Evolutionary conservation across 2,329 filamentous ascomycete species (phyloP), one percentile per base, ranked within the genome.

Genomic region (Boeremia exigua): DNA sequence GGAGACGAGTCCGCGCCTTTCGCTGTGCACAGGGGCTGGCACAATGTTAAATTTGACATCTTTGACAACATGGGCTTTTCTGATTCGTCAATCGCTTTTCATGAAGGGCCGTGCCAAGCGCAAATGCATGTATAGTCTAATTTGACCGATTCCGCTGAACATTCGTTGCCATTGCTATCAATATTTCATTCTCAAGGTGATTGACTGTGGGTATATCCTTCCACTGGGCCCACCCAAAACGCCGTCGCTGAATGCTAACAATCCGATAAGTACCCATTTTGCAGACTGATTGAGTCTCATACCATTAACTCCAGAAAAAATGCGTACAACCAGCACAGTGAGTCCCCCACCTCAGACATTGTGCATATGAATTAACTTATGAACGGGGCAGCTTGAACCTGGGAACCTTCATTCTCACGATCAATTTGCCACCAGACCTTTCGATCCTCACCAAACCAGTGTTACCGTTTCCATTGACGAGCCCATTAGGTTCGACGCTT

Each of bases 241-340:
- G 66, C 66, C 66, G 30, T 63, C 64, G 66, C 66, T 66, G 59
- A 63, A 67, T 66, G 62, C 59, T 61, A 23, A 25, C 7, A 42
- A 46, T 19, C 11, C 33, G 28, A 25, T 14, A 37, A 14, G 23
- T 33, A 33, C 47, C 53, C 37, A 43, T 51, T 56, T 51, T 47
- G 30, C 42, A 43, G 37, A 38, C 39, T 38, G 38, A 12, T 33
- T 29, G 32, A 43, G 43, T 43, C 43, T 43, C 25, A 40, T 38
- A 32, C 23, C 47, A 50, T 25, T 6, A 56, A 56, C 53, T 29
- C 53, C 53, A n/a, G n/a, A 32, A 23, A 32, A 23, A 34, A 50
- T 53, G 45, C 46, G 42, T 43, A 29, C 36, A 9, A n/a, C n/a
- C 36, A 48, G 33, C 17, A 10, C 39, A 17, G 30, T 34, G 14